Conservation (phyloP, 2,329 filamentous ascomycete genomes). For the Fusarium sublunatum region DNA sequence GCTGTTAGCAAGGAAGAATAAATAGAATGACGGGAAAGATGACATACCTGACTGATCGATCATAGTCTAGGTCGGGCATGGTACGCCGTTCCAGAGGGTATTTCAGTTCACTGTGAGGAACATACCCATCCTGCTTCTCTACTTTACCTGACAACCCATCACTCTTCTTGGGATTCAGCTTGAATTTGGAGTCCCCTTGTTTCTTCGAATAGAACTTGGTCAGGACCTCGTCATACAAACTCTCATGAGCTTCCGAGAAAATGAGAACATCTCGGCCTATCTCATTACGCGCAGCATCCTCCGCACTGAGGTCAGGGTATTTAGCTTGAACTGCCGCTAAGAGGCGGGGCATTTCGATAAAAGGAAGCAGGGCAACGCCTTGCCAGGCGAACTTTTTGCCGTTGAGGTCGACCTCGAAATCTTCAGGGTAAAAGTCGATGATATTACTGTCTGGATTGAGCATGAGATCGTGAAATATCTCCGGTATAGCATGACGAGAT, state of each 20-base stretch:
- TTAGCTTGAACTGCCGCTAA: constrained; percentile 84
- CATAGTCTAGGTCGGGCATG: constrained; percentile 83
- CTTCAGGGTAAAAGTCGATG: constrained; percentile 96
- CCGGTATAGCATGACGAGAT: constrained; percentile 89
- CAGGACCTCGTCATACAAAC: constrained; percentile 85
- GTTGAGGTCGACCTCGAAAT: constrained; percentile 93
- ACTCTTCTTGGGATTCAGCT: constrained; percentile 79
- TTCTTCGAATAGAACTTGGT: constrained; percentile 93
- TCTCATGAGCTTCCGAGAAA: constrained; percentile 82
- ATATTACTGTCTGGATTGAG: constrained; percentile 87
- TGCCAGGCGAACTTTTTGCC: constrained; percentile 99
- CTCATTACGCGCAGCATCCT: constrained; percentile 82
- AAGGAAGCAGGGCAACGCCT: constrained; percentile 90
- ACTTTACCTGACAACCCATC: constrained; percentile 83
- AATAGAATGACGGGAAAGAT: not conserved
- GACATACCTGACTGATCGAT: constrained; percentile 84
- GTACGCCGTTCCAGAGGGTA: constrained; percentile 79
- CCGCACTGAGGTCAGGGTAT: constrained; percentile 81
- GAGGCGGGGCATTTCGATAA: constrained; percentile 92
- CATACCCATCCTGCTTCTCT: constrained; percentile 83
- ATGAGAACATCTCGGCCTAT: constrained; percentile 84
- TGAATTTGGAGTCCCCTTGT: constrained; percentile 72
- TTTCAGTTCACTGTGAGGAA: constrained; percentile 83
- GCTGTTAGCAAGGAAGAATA: constrained; percentile 46
- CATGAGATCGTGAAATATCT: constrained; percentile 92